Conservation (phyloP, 2,329 filamentous ascomycete species). For the Neofusicoccum ribis region DNA sequence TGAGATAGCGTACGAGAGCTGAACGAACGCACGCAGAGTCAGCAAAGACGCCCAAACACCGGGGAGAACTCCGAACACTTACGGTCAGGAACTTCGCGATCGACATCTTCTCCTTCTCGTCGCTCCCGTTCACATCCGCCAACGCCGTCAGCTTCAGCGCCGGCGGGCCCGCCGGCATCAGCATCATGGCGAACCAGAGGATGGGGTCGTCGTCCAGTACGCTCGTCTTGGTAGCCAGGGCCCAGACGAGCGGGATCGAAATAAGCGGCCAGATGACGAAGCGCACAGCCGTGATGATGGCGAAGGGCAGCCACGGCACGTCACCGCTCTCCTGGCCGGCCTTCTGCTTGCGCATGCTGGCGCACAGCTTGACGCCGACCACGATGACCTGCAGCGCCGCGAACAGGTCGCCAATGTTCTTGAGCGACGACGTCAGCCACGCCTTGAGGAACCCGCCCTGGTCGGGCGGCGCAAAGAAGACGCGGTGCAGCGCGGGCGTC, state of each 20-base stretch:
- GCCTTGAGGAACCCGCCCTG: conserved; percentile 66
- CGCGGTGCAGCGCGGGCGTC: conserved; percentile 57
- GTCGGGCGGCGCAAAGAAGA: conserved; percentile 60
- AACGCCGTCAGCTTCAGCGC: conserved; percentile 56
- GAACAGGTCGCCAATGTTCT: conserved; percentile 65
- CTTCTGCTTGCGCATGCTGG: conserved; percentile 51
- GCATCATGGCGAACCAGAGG: conserved; percentile 65
- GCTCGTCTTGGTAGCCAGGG: conserved; percentile 53
- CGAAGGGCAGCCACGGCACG: conserved; percentile 52
- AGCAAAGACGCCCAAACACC: background rate
- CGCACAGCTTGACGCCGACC: conserved; percentile 65
- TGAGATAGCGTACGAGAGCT: conserved; percentile 46
- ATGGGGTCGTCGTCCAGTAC: conserved; percentile 59
- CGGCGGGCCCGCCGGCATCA: conserved; percentile 58
- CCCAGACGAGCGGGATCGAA: conserved; percentile 57
- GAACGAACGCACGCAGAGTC: background rate
- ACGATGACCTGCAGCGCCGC: conserved; percentile 66
- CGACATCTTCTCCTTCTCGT: conserved; percentile 52
- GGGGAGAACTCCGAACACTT: conserved; percentile 22
- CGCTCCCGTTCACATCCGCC: conserved; percentile 51
- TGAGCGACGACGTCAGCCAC: conserved; percentile 63
- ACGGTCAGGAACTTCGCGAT: conserved; percentile 56
- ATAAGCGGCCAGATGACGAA: conserved; percentile 63
- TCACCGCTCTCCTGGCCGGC: conserved; percentile 41
- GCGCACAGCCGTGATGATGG: conserved; percentile 56